Conservation (phyloP, 2,329 filamentous ascomycete species). For the Fusarium sp. region DNA sequence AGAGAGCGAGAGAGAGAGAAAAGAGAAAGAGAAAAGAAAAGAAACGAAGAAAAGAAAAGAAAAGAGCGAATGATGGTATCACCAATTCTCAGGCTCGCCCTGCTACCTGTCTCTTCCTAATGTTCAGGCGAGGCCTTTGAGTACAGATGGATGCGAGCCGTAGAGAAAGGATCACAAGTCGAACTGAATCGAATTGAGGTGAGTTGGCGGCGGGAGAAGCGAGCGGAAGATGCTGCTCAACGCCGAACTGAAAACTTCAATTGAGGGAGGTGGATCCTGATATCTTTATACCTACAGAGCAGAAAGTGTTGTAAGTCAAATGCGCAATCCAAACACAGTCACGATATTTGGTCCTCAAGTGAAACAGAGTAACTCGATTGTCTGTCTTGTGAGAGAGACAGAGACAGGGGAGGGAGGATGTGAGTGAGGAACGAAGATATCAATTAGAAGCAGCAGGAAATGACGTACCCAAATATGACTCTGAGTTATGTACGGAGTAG, state of each 20-base stretch:
- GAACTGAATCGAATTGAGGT: not conserved
- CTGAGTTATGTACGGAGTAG: not conserved
- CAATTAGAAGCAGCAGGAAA: slow-evolving; percentile 2
- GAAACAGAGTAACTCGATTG: not conserved
- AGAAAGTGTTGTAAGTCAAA: slow-evolving; percentile 15
- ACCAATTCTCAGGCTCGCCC: not conserved
- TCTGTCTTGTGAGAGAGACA: slow-evolving; percentile 6
- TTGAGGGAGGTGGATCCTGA: not conserved
- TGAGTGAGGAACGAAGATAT: slow-evolving; percentile 21
- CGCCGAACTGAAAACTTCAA: not conserved
- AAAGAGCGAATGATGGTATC: not conserved
- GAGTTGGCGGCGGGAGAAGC: slow-evolving; percentile 19
- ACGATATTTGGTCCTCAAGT: not conserved
- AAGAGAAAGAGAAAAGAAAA: not conserved
- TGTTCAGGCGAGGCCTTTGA: not conserved
- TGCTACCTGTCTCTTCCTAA: not conserved
- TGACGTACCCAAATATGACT: not conserved
- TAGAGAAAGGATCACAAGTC: not conserved
- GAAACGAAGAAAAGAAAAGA: not conserved
- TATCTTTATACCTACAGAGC: slow-evolving; percentile 17
- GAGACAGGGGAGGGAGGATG: not conserved
- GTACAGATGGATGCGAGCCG: slow-evolving; percentile 10
- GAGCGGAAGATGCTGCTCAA: slow-evolving; percentile 24
- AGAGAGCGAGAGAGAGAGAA: not conserved
- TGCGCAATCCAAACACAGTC: slow-evolving; percentile 25